Base-by-base conservation (phyloP, 345 rosid species). In the Mangifera indica region DNA sequence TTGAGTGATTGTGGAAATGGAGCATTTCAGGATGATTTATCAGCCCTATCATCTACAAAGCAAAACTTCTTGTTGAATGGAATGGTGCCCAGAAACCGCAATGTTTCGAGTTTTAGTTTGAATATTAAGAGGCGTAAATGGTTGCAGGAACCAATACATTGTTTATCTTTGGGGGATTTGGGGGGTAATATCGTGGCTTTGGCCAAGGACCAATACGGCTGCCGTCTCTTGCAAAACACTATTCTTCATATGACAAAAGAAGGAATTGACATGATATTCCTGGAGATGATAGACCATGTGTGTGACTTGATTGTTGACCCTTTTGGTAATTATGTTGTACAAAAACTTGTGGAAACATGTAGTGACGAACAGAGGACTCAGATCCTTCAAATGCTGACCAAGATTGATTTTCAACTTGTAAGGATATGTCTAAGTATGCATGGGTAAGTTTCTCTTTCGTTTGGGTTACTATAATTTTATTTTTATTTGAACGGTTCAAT, bases 301-400 rank as follows among this genome's bases (percentile, higher is more conserved):
- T 70, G 71, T 57, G 85, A 81, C 4, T 73, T 93, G 79, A 87
- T 91, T 96, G 60, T 72, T 1, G 85, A 91, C 76, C 86, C 81
- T 67, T 84, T 66, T 63, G 97, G 82, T 26, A 79, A 72, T 79
- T 81, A 79, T 73, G 89, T 91, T 20, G 44, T 85, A 58, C 85
- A 79, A 76, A 80, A 64, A 80, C 84, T 93, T 42, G 44, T 88
- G 26, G 87, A 76, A 34, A 77, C 75, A 12, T 78, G 90, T 46
- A 81, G 63, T 58, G 83, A 81, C 52, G 83, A 84, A 45, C 90
- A 93, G 82, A 84, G 81, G 83, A 77, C 48, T 70, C 69, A 4
- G 59, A 82, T 89, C 69, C 74, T 88, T 56, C 34, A 68, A 21
- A 29, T 55, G 71, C 51, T 90, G 54, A 79, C 85, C 53, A 67